These are phyloP conservation scores for Stramenopiles sp. DNA, from an alignment of 352 stramenopile species.

Conservation along the genomic window DNA sequence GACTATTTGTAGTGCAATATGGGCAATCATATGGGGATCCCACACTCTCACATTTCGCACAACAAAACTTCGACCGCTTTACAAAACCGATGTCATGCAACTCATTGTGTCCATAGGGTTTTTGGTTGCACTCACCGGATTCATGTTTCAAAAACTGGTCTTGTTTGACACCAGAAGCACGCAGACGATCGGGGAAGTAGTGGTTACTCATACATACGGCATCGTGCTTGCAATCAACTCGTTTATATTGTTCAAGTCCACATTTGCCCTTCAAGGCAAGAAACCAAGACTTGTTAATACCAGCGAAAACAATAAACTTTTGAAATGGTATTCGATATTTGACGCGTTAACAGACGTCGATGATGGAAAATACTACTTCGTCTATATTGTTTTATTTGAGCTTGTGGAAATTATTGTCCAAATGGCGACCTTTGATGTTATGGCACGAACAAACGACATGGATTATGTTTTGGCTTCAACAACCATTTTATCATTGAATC, in stretches of 20 bases:
- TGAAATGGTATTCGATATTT: neutral
- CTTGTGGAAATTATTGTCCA: neutral
- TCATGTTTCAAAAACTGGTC: too few relatives aligned
- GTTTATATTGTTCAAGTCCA: neutral
- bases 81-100: too few relatives aligned
- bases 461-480: neutral
- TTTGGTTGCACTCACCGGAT: too few relatives aligned
- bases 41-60: too few relatives aligned
- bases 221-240: too few relatives aligned
- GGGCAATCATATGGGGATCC: too few relatives aligned
- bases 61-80: too few relatives aligned
- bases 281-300: neutral
- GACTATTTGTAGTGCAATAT: too few relatives aligned
- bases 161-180: too few relatives aligned
- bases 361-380: conserved; percentile 5
- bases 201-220: too few relatives aligned
- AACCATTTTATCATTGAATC: neutral
- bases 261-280: neutral
- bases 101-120: too few relatives aligned
- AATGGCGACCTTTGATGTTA: neutral
- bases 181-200: too few relatives aligned
- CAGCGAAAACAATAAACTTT: neutral
- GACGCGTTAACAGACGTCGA: neutral
- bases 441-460: neutral
- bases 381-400: neutral